phyloP scores from a whole-genome alignment of 176 grass and related monocot genomes.

The Raddia guianensis region DNA sequence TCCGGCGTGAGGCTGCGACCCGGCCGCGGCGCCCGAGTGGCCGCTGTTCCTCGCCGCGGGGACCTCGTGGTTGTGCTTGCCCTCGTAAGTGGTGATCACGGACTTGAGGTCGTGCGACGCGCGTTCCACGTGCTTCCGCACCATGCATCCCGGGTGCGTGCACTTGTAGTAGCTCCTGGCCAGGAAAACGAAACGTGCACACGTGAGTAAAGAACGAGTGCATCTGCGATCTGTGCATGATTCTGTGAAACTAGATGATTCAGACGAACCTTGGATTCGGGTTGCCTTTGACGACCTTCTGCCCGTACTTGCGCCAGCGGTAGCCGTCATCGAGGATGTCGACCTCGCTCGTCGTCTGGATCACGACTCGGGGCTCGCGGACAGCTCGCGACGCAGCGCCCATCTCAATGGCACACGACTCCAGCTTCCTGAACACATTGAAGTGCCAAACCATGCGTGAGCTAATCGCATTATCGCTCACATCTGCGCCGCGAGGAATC shows the following conservation, averaged over 20 bases:
- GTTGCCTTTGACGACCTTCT: slow-evolving; percentile 81
- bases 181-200: not conserved
- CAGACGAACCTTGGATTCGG: slow-evolving; percentile 63
- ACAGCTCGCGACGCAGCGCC: slow-evolving; percentile 49
- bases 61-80: slow-evolving; percentile 79
- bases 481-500: not conserved
- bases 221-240: too few species aligned
- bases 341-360: slow-evolving; percentile 70
- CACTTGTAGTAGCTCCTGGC: slow-evolving; percentile 87
- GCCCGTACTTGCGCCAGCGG: slow-evolving; percentile 85
- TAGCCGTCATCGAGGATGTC: slow-evolving; percentile 80
- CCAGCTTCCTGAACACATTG: slow-evolving; percentile 62
- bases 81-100: slow-evolving; percentile 79
- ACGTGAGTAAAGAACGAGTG: not conserved
- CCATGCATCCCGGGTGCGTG: slow-evolving; percentile 59
- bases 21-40: slow-evolving; percentile 35
- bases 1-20: slow-evolving; percentile 8
- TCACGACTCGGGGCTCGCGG: slow-evolving; percentile 69
- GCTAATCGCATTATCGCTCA: not conserved
- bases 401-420: slow-evolving; percentile 59
- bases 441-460: not conserved
- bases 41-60: slow-evolving; percentile 61
- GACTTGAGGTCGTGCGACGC: slow-evolving; percentile 71
- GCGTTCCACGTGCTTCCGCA: slow-evolving; percentile 77
- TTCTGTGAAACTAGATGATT: not conserved